Evolutionary conservation across 225 moss, liverwort and hornwort species (phyloP), one percentile per base, ranked within the genome.

Genomic region (Sphagnum contortum): DNA sequence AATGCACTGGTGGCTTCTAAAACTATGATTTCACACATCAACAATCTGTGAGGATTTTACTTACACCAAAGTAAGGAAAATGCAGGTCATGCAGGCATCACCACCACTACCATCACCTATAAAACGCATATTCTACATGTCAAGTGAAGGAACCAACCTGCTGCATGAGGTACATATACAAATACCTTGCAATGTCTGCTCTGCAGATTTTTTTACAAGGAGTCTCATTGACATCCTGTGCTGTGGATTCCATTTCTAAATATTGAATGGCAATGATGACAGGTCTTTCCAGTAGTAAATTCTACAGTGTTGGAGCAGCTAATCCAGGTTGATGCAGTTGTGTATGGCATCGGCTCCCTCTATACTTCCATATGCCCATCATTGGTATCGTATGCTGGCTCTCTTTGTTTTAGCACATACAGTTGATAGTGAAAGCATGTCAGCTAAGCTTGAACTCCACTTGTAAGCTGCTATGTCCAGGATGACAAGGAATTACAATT

Each of bases 341-440:
- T 98, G 14, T 98, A 89, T 74, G 98, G 87, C 69, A 98, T 98
- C 85, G 98, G 98, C 45, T 98, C 98, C 47, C 75, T 98, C 44
- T 98, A 91, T 70, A 98, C 98, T 54, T 98, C 98, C 63, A 91
- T 98, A 53, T 98, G 98, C 74, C 91, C 98, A 29, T 93, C 98
- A 59, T 71, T 98, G 98, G 98, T 98, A 90, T 68, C 49, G 29
- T 29, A 29, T 29, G 29, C 29, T 29, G 29, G 29, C 29, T 29
- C 29, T 29, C 29, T 29, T 29, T 29, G 29, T 29, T 29, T 29
- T 1, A 29, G 0, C 29, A 29, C 29, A 29, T 29, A 29, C 29
- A 29, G 29, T 29, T 29, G 29, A 29, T 29, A 29, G 29, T 29
- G 29, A 29, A 29, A 29, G 29, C 29, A 29, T 29, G 29, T 29